Conservation (phyloP, 164 flowering plant species). For the Buxus sempervirens region DNA sequence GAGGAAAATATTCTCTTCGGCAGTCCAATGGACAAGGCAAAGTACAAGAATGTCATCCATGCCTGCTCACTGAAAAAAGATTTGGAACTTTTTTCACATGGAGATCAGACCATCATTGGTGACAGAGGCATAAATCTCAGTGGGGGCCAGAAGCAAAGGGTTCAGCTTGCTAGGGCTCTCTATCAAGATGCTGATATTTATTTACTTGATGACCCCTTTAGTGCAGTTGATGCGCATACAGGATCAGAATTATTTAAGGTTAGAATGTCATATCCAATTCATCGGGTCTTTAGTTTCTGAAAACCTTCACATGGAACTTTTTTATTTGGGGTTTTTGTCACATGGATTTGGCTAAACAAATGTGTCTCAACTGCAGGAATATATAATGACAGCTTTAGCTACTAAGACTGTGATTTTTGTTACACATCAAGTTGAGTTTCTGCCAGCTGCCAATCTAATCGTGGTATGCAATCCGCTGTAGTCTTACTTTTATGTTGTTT, state of each 20-base stretch:
- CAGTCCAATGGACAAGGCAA: constrained; percentile 80
- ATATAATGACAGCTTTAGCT: constrained; percentile 78
- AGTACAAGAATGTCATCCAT: constrained; percentile 78
- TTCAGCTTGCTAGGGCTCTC: constrained; percentile 97
- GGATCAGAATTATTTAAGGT: constrained; percentile 92
- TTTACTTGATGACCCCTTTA: constrained; percentile 97
- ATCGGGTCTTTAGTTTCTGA: not conserved
- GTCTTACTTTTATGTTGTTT: not conserved
- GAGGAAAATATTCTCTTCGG: constrained; percentile 98
- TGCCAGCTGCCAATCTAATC: constrained; percentile 91
- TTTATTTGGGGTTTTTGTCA: too few species aligned
- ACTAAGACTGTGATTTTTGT: constrained; percentile 87
- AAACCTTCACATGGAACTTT: not conserved
- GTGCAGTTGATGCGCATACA: constrained; percentile 99
- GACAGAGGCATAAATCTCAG: constrained; percentile 98
- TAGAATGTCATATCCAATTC: constrained; percentile 6
- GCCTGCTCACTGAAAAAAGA: constrained; percentile 92
- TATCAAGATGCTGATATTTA: constrained; percentile 98
- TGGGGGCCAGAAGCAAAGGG: constrained; percentile 98
- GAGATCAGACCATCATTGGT: constrained; percentile 97
- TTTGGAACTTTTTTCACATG: constrained; percentile 87
- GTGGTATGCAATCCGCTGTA: constrained; percentile 47
- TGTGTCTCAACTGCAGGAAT: constrained; percentile 63
- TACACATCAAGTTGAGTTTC: constrained; percentile 97
- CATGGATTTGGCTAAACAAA: constrained; percentile 17